These are phyloP conservation scores for Cenchrus purpureus DNA, from an alignment of 176 grass and related monocot species.

Conservation along the genomic window DNA sequence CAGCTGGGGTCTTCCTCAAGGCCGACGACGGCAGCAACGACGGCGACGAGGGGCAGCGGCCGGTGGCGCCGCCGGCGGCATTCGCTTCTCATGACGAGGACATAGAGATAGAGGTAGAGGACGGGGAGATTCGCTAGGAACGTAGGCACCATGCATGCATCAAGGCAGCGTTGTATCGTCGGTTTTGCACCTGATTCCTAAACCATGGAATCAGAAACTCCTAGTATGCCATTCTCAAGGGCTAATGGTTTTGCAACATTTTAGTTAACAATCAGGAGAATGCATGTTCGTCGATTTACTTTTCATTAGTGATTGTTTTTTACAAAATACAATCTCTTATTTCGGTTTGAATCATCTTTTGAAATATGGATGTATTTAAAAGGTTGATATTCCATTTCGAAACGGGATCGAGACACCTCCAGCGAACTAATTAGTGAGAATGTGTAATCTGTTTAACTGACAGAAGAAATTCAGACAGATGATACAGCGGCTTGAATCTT, in stretches of 20 bases:
- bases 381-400: background rate
- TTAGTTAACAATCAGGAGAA: background rate
- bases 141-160: slow-evolving; percentile 23
- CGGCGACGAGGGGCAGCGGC: background rate
- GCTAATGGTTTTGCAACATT: background rate
- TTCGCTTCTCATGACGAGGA: background rate
- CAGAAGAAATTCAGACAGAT: background rate
- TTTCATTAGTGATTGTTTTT: background rate
- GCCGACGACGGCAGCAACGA: background rate
- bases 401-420: background rate
- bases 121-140: slow-evolving; percentile 44
- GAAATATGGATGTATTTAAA: background rate
- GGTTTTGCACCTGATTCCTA: background rate
- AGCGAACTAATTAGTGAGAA: background rate
- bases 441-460: background rate
- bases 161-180: background rate
- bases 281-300: background rate
- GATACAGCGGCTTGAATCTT: background rate
- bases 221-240: background rate
- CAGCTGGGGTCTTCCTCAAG: slow-evolving; percentile 42
- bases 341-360: background rate
- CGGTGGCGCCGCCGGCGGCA: too few species aligned
- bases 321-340: background rate
- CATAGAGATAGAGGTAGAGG: slow-evolving; percentile 42
- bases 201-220: background rate